Evolutionary conservation across 768 basidiomycete species (phyloP), one percentile per base, ranked within the genome.

Genomic region (Lepiota subincarnata): DNA sequence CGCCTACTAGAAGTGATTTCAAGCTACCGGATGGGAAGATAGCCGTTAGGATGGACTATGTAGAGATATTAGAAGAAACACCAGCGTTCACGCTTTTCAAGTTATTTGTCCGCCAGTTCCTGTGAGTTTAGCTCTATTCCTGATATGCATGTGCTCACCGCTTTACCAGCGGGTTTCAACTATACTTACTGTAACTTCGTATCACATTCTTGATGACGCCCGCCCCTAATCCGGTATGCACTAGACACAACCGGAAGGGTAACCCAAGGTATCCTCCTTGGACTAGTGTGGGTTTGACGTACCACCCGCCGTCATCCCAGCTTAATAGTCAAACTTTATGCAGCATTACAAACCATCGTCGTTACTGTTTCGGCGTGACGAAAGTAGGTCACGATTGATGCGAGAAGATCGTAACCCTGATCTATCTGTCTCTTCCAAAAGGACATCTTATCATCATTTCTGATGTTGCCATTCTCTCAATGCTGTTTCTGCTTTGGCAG

Each of bases 11-110:
- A 20, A 69, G 65, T 39, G 69, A 73, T 41, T 70, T 76, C 56
- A 69, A 70, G 49, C 69, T 81, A 35, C 77, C 78, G 0, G 67
- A 76, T 36, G 72, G 71, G 10, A 65, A 63, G 37, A 61, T 72
- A 19, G 73, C 77, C 3, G 70, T 73, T 2, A 58, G 62, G 18
- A 67, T 72, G 66, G 72, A 79, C 55, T 79, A 80, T 56, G 60
- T 57, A 14, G 74, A 80, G 31, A 60, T 77, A 13, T 65, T 82
- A 13, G 78, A 78, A 57, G 78, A 81, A 52, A 77, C 78, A 0
- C 79, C 80, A 0, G 65, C 72, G 2, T 79, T 70, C 57, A 81
- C 79, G 0, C 63, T 82, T 1, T 76, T 76, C 60, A 78, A 75
- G 55, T 53, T 80, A 47, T 69, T 78, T 41, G 59, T 79, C 31